phyloP scores from a whole-genome alignment of 176 grass and related monocot genomes.

The Tillandsia fasciculata region DNA sequence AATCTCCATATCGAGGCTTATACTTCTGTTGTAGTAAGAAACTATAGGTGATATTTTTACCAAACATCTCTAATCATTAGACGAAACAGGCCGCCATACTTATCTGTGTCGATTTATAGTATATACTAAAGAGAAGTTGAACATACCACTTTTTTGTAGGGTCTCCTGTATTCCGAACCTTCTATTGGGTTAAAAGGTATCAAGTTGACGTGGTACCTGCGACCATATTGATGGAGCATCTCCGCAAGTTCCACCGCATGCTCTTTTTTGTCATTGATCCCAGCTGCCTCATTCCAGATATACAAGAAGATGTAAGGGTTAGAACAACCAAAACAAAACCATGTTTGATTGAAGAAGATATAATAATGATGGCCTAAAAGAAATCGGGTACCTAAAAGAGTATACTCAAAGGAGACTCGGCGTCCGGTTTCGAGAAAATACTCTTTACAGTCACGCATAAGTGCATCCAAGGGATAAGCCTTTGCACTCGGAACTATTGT shows the following conservation, averaged over 20 bases:
- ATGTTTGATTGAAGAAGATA: background rate
- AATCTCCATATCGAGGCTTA: no score
- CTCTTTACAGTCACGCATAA: slow-evolving; percentile 79
- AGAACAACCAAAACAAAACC: slow-evolving; percentile 3
- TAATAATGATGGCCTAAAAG: background rate
- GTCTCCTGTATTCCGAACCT: slow-evolving; percentile 87
- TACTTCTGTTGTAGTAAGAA: no score
- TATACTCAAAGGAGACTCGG: slow-evolving; percentile 85
- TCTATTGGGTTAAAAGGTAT: slow-evolving; percentile 93
- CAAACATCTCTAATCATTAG: background rate
- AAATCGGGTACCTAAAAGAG: slow-evolving; percentile 55
- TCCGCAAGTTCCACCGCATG: slow-evolving; percentile 66
- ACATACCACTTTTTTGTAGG: slow-evolving; percentile 81
- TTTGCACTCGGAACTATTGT: slow-evolving; percentile 90
- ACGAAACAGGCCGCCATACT: background rate
- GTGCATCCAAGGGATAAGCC: slow-evolving; percentile 68
- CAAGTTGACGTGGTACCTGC: slow-evolving; percentile 88
- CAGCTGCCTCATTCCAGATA: slow-evolving; percentile 35
- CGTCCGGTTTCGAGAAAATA: slow-evolving; percentile 75
- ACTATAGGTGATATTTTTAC: no score
- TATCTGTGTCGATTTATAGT: background rate
- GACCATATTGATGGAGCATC: slow-evolving; percentile 44
- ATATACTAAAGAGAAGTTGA: background rate
- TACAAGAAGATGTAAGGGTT: background rate
- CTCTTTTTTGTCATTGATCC: slow-evolving; percentile 65